Percentiles rank a stretch among this genome's conserved stretches.
Conservation (phyloP, 1,284 basidiomycete species). For the Ganoderma meredithae region DNA sequence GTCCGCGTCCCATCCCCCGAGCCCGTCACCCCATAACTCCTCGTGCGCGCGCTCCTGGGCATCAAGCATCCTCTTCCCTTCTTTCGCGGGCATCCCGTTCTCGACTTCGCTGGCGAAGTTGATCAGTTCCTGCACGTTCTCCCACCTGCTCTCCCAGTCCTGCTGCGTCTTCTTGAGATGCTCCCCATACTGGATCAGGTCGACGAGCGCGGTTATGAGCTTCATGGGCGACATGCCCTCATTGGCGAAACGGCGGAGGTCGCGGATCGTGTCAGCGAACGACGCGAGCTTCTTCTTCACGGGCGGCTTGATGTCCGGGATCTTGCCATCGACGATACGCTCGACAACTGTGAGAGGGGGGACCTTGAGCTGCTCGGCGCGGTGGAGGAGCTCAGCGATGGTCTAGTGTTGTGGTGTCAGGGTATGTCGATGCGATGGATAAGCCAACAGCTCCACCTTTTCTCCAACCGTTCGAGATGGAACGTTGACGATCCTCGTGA, state of each 20-base stretch:
- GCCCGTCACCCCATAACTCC: slow-evolving; percentile 30
- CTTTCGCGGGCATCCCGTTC: slow-evolving; percentile 15
- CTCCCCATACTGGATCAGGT: slow-evolving; percentile 71
- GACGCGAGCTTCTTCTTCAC: slow-evolving; percentile 67
- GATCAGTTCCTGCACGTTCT: slow-evolving; percentile 88
- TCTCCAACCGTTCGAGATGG: slow-evolving; percentile 85
- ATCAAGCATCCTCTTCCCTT: slow-evolving; percentile 16
- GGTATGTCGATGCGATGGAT: background rate
- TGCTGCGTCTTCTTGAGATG: slow-evolving; percentile 75
- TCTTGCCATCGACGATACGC: slow-evolving; percentile 63
- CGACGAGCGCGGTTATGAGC: slow-evolving; percentile 69
- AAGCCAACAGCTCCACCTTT: slow-evolving; percentile 58
- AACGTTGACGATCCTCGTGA: slow-evolving; percentile 80
- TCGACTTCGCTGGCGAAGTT: slow-evolving; percentile 70
- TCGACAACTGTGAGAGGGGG: slow-evolving; percentile 70
- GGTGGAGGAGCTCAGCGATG: slow-evolving; percentile 62
- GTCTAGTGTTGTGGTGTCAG: slow-evolving; percentile 17
- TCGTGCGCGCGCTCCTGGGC: slow-evolving; percentile 23
- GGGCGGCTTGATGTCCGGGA: slow-evolving; percentile 71
- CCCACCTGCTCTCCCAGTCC: slow-evolving; percentile 83
- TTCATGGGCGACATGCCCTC: slow-evolving; percentile 70
- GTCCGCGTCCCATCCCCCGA: slow-evolving; percentile 34
- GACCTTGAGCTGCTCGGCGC: slow-evolving; percentile 59
- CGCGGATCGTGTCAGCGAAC: slow-evolving; percentile 67
- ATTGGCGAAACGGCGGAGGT: slow-evolving; percentile 62